Evolutionary conservation across 2,329 filamentous ascomycete species (phyloP), one percentile per base, ranked within the genome.

Genomic region (Teratosphaeria viscida): DNA sequence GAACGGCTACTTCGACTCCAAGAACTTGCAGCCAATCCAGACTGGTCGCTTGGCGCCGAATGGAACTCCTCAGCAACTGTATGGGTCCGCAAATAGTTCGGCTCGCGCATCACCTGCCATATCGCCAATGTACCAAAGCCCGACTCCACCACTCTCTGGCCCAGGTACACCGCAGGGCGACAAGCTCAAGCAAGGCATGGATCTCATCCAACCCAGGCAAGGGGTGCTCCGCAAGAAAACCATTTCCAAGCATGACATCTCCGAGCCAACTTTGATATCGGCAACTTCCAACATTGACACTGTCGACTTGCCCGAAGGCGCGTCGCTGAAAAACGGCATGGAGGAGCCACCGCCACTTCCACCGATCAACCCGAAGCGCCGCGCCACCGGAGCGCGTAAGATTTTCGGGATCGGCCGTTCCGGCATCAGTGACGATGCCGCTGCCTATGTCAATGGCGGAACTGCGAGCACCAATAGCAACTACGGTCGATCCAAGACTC

Each of bases 231-330:
- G 82, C 43, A 86, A 85, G 74, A 80, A 81, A 65, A 77, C 79
- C 0, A 76, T 86, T 55, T 80, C 80, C 62, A 87, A 87, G 71
- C 74, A 77, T 12, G 79, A 82, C 60, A 87, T 87, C 56, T 85
- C 82, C 2, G 84, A 86, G 65, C 84, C 84, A 0, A 75, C 74
- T 3, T 76, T 82, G 61, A 66, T 81, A 29, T 80, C 78, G 1
- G 76, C 77, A 10, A 85, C 83, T 3, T 83, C 81, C 2, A 81
- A 81, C 53, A 78, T 85, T 32, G 82, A 84, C 54, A 80, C 81
- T 0, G 76, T 85, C 39, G 81, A 80, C 39, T 75, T 86, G 11
- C 82, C 82, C 14, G 68, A 77, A n/a, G 80, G 80, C 32, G 79
- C 81, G 1, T 80, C 78, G 5, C 73, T 83, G 39, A 78, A 74